Evolutionary conservation across 2,329 filamentous ascomycete species (phyloP), one percentile per base, ranked within the genome.

Genomic region (Rhynchosporium graminicola): DNA sequence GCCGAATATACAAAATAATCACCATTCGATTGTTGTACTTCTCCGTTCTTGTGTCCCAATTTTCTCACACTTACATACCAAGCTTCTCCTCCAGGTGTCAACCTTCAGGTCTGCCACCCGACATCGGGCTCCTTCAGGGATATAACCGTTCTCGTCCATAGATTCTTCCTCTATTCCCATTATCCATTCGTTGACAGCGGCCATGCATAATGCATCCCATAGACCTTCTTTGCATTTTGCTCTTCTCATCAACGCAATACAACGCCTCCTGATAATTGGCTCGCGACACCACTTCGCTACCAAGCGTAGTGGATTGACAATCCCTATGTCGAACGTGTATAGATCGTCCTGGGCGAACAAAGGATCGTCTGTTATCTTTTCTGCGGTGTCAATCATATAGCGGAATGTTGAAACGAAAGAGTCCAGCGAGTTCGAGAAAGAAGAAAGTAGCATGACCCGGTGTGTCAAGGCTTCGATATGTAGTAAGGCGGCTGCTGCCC

Each of bases 201-300:
- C 62, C 58, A 61, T 60, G 12, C 26, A 51, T 20, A 64, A 48
- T 13, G 58, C 52, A 42, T 64, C 62, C 58, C 55, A 64, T 1
- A 61, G 15, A 1, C 58, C 54, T 36, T 64, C 62, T 26, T 50
- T 57, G 12, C n/a, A 50, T 20, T 29, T 59, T 8, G 54, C 26
- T 26, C 59, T 64, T 47, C 59, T 47, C 50, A 64, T 29, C 47
- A 64, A 28, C 26, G 47, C 54, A 43, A 61, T 61, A 28, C 52
- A 56, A 26, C 55, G 42, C 4, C 59, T 31, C 15, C 62, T 38
- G 5, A 59, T 55, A 6, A 12, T 42, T 9, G 62, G 62, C 36
- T 64, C 62, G 20, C 62, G 62, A 59, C 62, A 64, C 58, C 59
- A 64, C 31, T 56, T 56, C 29, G 62, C 56, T 12, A 64, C 42